Evolutionary conservation across 495 filamentous ascomycete species (phyloP).

Genomic region (Penicillium coprophilum): DNA sequence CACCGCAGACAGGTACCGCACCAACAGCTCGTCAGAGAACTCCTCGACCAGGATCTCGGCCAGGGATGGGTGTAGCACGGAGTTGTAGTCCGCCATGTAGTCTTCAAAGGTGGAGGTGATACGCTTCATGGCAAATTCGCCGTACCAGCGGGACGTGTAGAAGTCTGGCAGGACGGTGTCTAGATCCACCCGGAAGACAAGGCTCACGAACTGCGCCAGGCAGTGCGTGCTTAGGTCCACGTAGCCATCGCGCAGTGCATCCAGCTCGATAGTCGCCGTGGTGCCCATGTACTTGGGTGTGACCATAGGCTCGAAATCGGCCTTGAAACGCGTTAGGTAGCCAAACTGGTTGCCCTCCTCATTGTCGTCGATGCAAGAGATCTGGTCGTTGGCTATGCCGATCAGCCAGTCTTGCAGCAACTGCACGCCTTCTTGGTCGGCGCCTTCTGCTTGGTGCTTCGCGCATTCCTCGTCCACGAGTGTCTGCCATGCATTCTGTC

Average conservation of each 20-base stretch:
- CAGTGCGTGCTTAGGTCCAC: constrained; percentile 91
- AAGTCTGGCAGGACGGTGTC: constrained; percentile 75
- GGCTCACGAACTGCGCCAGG: constrained; percentile 74
- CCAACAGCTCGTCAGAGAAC: constrained; percentile 82
- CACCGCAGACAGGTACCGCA: constrained; percentile 80
- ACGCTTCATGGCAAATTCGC: constrained; percentile 74
- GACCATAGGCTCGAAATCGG: constrained; percentile 74
- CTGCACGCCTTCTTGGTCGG: constrained; percentile 75
- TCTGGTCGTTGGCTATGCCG: constrained; percentile 97
- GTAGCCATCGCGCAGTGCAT: constrained; percentile 79
- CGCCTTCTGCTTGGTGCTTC: constrained; percentile 60
- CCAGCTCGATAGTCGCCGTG: constrained; percentile 68
- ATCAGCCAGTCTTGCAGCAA: constrained; percentile 89
- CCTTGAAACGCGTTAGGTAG: constrained; percentile 78
- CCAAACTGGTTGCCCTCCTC: constrained; percentile 64
- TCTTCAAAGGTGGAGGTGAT: constrained; percentile 92
- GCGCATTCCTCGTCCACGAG: constrained; percentile 84
- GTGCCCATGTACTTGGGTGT: constrained; percentile 73
- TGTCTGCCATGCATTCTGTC: constrained; percentile 81
- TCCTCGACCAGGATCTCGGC: constrained; percentile 89
- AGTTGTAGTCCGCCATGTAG: constrained; percentile 82
- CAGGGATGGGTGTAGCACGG: constrained; percentile 78
- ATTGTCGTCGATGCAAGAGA: constrained; percentile 90
- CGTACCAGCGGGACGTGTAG: constrained; percentile 89
- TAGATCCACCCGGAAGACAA: constrained; percentile 90